Conservation (phyloP, 768 basidiomycete species). For the Agrocybe chaxingu region DNA sequence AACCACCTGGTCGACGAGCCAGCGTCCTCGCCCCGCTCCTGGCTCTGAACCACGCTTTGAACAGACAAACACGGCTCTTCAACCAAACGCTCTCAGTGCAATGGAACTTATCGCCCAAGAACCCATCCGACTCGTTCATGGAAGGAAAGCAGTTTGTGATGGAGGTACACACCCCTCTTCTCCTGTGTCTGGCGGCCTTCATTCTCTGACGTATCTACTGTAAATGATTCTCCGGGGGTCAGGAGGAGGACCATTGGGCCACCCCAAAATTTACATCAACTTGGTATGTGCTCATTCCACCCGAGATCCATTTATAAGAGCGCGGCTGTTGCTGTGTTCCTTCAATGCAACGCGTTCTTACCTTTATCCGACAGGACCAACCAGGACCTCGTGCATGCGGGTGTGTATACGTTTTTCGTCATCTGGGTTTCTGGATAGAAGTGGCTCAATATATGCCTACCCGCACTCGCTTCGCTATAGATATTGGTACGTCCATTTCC, state of each 20-base stretch:
- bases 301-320: not conserved
- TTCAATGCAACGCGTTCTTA: constrained; percentile 9
- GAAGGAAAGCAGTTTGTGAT: constrained; percentile 88
- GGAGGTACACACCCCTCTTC: constrained; percentile 63
- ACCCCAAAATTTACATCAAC: constrained; percentile 97
- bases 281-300: constrained; percentile 51
- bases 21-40: constrained; percentile 62
- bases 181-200: constrained; percentile 1
- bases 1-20: constrained; percentile 82
- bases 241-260: constrained; percentile 95
- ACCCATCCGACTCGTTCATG: constrained; percentile 78
- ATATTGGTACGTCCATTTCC: constrained; percentile 41
- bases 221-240: constrained; percentile 10
- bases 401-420: constrained; percentile 45
- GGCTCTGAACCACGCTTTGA: constrained; percentile 81
- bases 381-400: constrained; percentile 86
- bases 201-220: constrained; percentile 10
- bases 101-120: constrained; percentile 88
- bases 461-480: constrained; percentile 20
- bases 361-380: constrained; percentile 60
- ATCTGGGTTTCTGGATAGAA: constrained; percentile 5
- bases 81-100: constrained; percentile 87
- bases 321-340: not conserved
- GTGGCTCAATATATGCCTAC: constrained; percentile 11
- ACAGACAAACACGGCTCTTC: constrained; percentile 83